Evolutionary conservation across 257 asterid species (phyloP).

Genomic region (Haberlea rhodopensis): DNA sequence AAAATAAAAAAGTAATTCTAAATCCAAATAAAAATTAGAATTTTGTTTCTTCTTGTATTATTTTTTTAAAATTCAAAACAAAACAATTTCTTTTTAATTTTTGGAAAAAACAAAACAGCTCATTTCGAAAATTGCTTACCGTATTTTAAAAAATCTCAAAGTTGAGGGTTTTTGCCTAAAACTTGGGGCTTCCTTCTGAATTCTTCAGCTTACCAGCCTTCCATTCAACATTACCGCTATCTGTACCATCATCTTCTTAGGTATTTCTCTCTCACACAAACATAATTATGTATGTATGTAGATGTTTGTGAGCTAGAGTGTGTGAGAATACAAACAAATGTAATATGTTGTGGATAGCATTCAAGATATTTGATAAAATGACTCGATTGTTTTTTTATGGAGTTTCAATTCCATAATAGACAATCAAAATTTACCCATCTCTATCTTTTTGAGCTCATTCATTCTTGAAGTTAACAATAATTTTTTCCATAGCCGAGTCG

Average conservation of each 20-base stretch:
- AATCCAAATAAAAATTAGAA: too few relatives aligned
- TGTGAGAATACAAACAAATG: not conserved
- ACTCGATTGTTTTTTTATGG: slow-evolving; percentile 17
- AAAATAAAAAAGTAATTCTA: too few relatives aligned
- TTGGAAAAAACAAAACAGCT: too few relatives aligned
- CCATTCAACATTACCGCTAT: not conserved
- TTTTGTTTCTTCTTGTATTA: too few relatives aligned
- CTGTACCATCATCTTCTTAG: not conserved
- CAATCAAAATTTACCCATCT: not conserved
- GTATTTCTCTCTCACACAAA: not conserved
- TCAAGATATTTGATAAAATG: slow-evolving; percentile 47
- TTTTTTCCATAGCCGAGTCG: not conserved
- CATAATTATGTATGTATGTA: not conserved
- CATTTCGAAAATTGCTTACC: too few relatives aligned
- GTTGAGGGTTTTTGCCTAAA: not conserved
- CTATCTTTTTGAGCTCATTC: not conserved
- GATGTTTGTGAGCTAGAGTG: not conserved
- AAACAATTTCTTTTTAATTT: too few relatives aligned
- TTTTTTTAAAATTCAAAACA: too few relatives aligned
- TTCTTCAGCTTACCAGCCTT: not conserved
- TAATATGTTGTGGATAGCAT: slow-evolving; percentile 7
- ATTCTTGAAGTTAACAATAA: too few relatives aligned
- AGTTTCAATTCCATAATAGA: not conserved
- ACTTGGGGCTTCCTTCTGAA: not conserved
- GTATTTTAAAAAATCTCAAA: too few relatives aligned